Evolutionary conservation across 75 land plant genomes (phyloP).

Genomic region (Cryptomeria japonica): DNA sequence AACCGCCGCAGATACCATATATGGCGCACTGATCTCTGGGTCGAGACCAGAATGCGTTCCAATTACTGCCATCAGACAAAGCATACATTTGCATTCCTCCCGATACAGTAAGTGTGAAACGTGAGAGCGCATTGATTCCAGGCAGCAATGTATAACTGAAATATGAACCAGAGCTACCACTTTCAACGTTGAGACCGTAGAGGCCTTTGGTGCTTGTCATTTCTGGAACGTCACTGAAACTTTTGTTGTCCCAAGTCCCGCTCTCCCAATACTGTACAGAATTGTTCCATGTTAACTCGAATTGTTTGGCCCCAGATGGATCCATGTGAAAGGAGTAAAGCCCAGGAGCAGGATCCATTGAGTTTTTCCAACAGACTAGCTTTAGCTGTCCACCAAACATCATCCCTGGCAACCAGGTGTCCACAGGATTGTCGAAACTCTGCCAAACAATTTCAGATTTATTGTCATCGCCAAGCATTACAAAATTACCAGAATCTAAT

Average conservation of each 20-base stretch:
- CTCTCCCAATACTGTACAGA: constrained; percentile 22
- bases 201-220: not conserved
- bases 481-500: constrained; percentile 14
- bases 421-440: constrained; percentile 65
- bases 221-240: not conserved
- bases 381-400: constrained; percentile 22
- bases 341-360: constrained; percentile 14
- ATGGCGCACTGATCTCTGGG: not conserved
- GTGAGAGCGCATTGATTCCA: not conserved
- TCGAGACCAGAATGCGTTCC: not conserved
- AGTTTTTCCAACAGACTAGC: constrained; percentile 31
- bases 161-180: not conserved
- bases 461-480: not conserved
- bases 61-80: not conserved
- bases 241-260: constrained; percentile 16
- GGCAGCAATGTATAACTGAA: not conserved
- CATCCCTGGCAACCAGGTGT: constrained; percentile 61
- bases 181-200: not conserved
- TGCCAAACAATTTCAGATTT: constrained; percentile 45
- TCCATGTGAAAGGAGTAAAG: constrained; percentile 9
- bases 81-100: not conserved
- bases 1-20: constrained; percentile 23
- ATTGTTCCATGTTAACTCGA: constrained; percentile 16
- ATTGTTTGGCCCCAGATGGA: constrained; percentile 11
- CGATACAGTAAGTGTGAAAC: not conserved